Percentiles rank a stretch among this genome's conserved stretches.
Conservation (phyloP, 805 yeast genomes). For the Yamadazyma akitaensis region DNA sequence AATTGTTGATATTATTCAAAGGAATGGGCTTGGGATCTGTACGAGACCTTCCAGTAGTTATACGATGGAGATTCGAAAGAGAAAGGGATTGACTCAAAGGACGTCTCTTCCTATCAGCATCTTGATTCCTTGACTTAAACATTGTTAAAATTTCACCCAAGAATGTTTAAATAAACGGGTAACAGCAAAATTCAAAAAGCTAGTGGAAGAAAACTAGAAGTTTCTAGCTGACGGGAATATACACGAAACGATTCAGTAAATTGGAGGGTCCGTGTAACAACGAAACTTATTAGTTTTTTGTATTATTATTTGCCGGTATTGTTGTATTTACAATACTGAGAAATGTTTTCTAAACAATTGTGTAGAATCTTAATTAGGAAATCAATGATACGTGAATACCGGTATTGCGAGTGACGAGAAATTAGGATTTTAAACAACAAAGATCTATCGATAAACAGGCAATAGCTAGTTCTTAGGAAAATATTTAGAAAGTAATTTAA, state of each 20-base stretch:
- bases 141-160: neutral
- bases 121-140: neutral
- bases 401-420: neutral
- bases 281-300: neutral
- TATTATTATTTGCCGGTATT: neutral
- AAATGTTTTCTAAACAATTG: neutral
- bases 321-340: neutral
- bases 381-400: neutral
- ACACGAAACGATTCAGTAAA: neutral
- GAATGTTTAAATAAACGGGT: neutral
- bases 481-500: neutral
- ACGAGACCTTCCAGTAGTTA: neutral
- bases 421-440: too few relatives aligned
- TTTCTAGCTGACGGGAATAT: neutral
- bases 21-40: constrained; percentile 1
- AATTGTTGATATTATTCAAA: neutral
- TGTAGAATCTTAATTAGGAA: neutral
- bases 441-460: too few relatives aligned
- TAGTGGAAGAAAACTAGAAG: neutral
- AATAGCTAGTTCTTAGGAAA: too few relatives aligned
- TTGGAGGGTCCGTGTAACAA: neutral
- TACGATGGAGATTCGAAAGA: constrained; percentile 9
- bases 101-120: constrained; percentile 9
- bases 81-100: constrained; percentile 16
- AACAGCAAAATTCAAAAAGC: too few relatives aligned